A percentile compares a stretch with the other conserved stretches of the same genome.
Conservation (phyloP, 768 basidiomycete species). For the Rhizopogon roseolus region DNA sequence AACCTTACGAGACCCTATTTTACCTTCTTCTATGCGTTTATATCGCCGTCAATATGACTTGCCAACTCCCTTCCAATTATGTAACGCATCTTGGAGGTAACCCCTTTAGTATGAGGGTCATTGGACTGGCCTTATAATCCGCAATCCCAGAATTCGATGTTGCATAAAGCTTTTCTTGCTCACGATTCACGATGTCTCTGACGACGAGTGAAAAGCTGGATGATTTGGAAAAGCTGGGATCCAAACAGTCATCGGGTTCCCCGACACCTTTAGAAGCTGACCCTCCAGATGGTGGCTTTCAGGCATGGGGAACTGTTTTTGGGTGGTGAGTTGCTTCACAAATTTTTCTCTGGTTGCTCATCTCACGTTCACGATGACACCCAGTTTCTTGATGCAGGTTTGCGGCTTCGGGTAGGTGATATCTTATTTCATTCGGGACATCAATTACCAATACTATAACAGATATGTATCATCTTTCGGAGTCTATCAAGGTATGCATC, state of each 20-base stretch:
- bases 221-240: background rate
- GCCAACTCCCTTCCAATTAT: background rate
- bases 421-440: background rate
- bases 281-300: conserved; percentile 6
- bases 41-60: background rate
- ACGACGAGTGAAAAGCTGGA: background rate
- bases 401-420: conserved; percentile 20
- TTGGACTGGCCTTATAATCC: background rate
- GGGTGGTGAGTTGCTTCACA: conserved; percentile 2
- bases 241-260: background rate
- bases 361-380: too few species aligned
- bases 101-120: background rate
- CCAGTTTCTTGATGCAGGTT: conserved; percentile 21
- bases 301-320: conserved; percentile 10
- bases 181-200: background rate
- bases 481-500: conserved; percentile 30
- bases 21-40: background rate
- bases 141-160: background rate
- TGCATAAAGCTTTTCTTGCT: too few species aligned
- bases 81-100: too few species aligned
- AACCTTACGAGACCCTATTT: background rate
- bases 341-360: background rate
- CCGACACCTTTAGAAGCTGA: background rate
- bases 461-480: conserved; percentile 26
- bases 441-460: background rate